These are phyloP conservation scores for Penicillium soppii DNA, from an alignment of 495 filamentous ascomycete genomes.

Conservation along the genomic window DNA sequence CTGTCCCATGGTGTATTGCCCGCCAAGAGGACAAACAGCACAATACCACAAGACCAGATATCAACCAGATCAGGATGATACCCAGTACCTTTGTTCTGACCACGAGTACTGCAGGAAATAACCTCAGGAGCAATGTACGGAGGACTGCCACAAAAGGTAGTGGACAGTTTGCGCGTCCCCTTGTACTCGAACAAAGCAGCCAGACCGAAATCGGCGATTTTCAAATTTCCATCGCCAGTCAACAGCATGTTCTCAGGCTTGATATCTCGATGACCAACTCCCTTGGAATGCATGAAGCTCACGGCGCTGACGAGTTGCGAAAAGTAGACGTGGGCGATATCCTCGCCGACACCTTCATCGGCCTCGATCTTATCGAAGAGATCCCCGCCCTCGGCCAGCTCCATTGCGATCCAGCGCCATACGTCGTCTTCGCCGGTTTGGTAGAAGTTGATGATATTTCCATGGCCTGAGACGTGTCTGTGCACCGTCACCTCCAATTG, in stretches of 20 bases:
- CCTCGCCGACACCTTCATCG: slow-evolving; percentile 85
- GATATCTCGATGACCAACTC: slow-evolving; percentile 84
- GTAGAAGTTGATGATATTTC: slow-evolving; percentile 92
- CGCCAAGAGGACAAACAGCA: slow-evolving; percentile 90
- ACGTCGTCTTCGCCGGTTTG: slow-evolving; percentile 77
- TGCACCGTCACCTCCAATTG: slow-evolving; percentile 87
- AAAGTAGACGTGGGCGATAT: slow-evolving; percentile 96
- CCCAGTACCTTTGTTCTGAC: slow-evolving; percentile 54
- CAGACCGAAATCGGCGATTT: slow-evolving; percentile 96
- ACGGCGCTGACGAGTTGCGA: slow-evolving; percentile 86
- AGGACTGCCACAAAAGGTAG: slow-evolving; percentile 91
- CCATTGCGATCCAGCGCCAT: slow-evolving; percentile 99
- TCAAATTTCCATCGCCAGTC: slow-evolving; percentile 80
- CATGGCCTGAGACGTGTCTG: slow-evolving; percentile 79
- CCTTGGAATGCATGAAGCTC: slow-evolving; percentile 91
- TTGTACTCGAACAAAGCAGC: slow-evolving; percentile 91
- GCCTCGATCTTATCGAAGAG: slow-evolving; percentile 99
- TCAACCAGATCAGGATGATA: slow-evolving; percentile 85
- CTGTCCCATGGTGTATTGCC: slow-evolving; percentile 99
- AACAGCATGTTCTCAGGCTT: slow-evolving; percentile 90
- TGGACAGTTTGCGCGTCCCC: slow-evolving; percentile 72
- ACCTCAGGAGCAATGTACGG: slow-evolving; percentile 98
- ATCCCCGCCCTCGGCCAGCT: slow-evolving; percentile 92
- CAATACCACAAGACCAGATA: slow-evolving; percentile 96
- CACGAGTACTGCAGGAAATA: slow-evolving; percentile 50